Evolutionary conservation across 176 grass and related monocot genomes (phyloP), one percentile per base, ranked within the genome.

Genomic region (Lolium multiflorum): DNA sequence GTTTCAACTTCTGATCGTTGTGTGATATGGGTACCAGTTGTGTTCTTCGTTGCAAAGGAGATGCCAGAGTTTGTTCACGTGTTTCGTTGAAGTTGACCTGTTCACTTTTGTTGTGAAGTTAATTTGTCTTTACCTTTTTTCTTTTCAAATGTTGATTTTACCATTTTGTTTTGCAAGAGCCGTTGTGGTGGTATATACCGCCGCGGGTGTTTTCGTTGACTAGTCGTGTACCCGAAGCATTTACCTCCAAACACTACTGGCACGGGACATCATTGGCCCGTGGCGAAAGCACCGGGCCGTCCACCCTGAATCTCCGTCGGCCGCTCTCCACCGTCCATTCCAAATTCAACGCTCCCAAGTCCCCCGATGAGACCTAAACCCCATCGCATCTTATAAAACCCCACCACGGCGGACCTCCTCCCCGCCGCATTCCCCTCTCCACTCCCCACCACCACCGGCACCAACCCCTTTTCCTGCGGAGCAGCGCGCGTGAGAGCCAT

Each of bases 331-430:
- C 87, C 81, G 84, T 82, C 76, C 80, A 79, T 86, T 88, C 50
- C 50, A 41, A 91, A 95, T 89, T 60, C 26, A 52, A 91, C 91
- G 91, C 16, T 8, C 24, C 2, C 0, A 24, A 93, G 28, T 91
- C 43, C 13, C 14, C n/a, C 46, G 12, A 58, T 6, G 68, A 79
- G 65, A 61, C 86, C 74, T 82, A 86, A 74, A 82, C 26, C 85
- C 90, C 15, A 0, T 10, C 26, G 0, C 28, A 16, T 46, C 28
- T 94, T 43, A 91, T 87, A 92, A 95, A 92, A 79, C 9, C 83
- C 44, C 90, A 58, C 12, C 46, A 7, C 28, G 3, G 9, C 8
- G 0, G 21, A 11, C 6, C 13, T 26, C 76, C 87, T 85, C 72
- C 57, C 25, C 57, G 46, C 72, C 47, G 72, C 35, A 17, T 26